Conservation (phyloP, 2,329 filamentous ascomycete species). For the Cladosporium sp. region DNA sequence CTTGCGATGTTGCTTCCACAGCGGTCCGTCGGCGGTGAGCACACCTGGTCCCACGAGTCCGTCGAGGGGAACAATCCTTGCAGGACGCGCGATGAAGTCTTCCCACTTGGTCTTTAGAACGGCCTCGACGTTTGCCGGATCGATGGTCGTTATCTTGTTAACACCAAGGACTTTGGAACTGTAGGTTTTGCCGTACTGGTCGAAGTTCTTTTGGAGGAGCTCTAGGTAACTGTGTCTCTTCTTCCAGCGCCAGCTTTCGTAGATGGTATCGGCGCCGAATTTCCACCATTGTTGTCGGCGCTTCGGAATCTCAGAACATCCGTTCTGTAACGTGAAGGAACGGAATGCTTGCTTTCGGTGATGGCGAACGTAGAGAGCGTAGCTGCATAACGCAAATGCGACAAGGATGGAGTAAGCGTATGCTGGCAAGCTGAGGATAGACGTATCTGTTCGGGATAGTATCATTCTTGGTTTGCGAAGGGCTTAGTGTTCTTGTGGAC, state of each 20-base stretch:
- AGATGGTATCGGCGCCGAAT: conserved; percentile 4
- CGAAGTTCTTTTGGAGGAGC: conserved; percentile 15
- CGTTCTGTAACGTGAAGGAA: background rate
- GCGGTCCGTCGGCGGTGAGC: conserved; percentile 14
- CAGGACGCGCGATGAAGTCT: conserved; percentile 13
- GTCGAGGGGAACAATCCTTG: background rate
- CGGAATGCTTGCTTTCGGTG: background rate
- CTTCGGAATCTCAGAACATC: background rate
- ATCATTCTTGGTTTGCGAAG: background rate
- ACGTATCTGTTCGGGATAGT: background rate
- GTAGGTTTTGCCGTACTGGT: conserved; percentile 10
- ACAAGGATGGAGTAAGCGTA: background rate
- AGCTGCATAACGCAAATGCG: background rate
- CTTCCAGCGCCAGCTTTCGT: conserved; percentile 13
- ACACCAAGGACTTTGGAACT: conserved; percentile 5
- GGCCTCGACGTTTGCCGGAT: conserved; percentile 18
- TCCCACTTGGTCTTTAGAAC: conserved; percentile 11
- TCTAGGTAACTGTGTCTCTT: conserved; percentile 12
- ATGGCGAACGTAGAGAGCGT: background rate
- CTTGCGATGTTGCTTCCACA: conserved; percentile 15
- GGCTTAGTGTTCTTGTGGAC: background rate
- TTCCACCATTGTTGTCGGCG: conserved; percentile 14
- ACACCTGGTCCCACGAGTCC: conserved; percentile 1
- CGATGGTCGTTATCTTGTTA: conserved; percentile 11
- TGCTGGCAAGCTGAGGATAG: background rate